Evolutionary conservation across 1,284 basidiomycete genomes (phyloP), one percentile per base, ranked within the genome.

Genomic region (Mycosarcoma maydis): DNA sequence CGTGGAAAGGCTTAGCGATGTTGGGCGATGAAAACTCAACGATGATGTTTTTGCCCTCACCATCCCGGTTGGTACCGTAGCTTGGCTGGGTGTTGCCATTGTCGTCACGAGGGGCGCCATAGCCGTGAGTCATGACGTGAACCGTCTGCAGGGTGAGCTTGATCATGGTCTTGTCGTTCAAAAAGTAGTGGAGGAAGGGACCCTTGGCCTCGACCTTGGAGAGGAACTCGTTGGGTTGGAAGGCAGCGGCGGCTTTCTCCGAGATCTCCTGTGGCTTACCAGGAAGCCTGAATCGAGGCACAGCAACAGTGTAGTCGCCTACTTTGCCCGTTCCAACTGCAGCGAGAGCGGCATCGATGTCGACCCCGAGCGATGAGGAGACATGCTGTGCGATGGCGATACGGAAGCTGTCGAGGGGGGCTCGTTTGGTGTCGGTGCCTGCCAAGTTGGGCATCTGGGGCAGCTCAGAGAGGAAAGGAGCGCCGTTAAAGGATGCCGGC

Each of bases 1-100:
- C 94, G 80, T 98, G 95, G 88, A 98, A 98, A 6, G 91, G 91
- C 83, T 99, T 99, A 33, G 96, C 95, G 79, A 98, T 98, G 83
- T 99, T 98, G 17, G 95, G 94, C 5, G 91, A 92, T 0, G 93
- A 96, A 83, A 94, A 98, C 83, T 98, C 86, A 69, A 87, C 90
- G 74, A 81, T 68, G 43, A 74, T 54, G 40, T 58, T 57, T 54
- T 81, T 80, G 47, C 78, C 78, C 39, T 66, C 58, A 22, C 78
- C 80, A 27, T 72, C 61, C 4, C 50, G 50, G 71, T 81, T 81
- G 37, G 79, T 71, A 20, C 80, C 80, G 65, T 81, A 81, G 20
- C 73, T 75, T 44, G 67, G 48, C 17, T 76, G 74, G 2, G 75
- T 61, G 53, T 80, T 78, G 41, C 69, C 53, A 10, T 62, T 33